phyloP scores from a whole-genome alignment of 2,329 filamentous ascomycete genomes.

The Talaromyces sp. region DNA sequence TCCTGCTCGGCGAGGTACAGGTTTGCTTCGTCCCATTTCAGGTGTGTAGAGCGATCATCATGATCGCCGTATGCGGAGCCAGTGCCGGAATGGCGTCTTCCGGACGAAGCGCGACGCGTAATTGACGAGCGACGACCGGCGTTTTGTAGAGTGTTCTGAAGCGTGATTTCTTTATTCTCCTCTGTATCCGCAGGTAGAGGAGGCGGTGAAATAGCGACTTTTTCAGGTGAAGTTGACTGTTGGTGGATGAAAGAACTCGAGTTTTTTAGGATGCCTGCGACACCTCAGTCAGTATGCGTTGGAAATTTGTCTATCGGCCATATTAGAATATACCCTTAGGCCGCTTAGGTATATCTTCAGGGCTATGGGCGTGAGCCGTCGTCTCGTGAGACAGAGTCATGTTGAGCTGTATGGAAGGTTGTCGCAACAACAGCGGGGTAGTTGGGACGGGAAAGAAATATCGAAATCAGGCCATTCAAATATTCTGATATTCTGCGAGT shows the following conservation, averaged over 20 bases:
- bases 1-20: slow-evolving; percentile 96
- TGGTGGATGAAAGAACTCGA: slow-evolving; percentile 62
- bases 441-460: neutral
- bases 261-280: slow-evolving; percentile 91
- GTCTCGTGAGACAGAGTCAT: slow-evolving; percentile 20
- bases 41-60: slow-evolving; percentile 67
- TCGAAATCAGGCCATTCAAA: neutral
- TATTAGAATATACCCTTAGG: slow-evolving; percentile 41
- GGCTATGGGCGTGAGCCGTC: slow-evolving; percentile 23
- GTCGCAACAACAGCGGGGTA: slow-evolving; percentile 15
- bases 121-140: slow-evolving; percentile 85
- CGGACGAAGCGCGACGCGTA: slow-evolving; percentile 60
- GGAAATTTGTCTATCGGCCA: neutral
- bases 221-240: slow-evolving; percentile 46
- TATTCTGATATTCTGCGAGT: neutral
- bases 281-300: neutral
- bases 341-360: slow-evolving; percentile 37
- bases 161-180: slow-evolving; percentile 78
- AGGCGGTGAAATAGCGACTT: slow-evolving; percentile 32
- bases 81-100: slow-evolving; percentile 68
- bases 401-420: neutral
- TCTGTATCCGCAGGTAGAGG: slow-evolving; percentile 42
- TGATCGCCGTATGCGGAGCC: slow-evolving; percentile 44
- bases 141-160: slow-evolving; percentile 93
- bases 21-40: slow-evolving; percentile 99